phyloP scores from a whole-genome alignment of 257 asterid genomes.

The Solanum appendiculatum region DNA sequence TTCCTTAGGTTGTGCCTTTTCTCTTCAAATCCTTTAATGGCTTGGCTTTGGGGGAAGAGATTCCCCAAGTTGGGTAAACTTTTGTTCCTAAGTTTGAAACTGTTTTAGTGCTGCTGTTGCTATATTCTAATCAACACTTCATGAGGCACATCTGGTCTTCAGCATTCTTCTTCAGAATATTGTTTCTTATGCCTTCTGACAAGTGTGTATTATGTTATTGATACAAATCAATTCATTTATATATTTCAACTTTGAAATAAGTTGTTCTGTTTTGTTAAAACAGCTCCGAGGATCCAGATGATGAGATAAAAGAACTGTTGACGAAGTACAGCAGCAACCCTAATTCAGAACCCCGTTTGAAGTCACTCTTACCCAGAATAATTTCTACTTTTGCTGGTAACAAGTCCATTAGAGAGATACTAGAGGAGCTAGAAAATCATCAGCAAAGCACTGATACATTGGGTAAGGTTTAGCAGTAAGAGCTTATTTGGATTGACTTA shows the following conservation, averaged over 20 bases:
- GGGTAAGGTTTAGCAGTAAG: slow-evolving; percentile 33
- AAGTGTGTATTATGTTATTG: background rate
- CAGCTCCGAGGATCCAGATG: slow-evolving; percentile 76
- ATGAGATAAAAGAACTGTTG: slow-evolving; percentile 49
- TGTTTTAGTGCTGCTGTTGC: background rate
- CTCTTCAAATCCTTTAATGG: background rate
- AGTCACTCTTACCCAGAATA: slow-evolving; percentile 75
- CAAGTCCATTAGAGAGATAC: slow-evolving; percentile 58
- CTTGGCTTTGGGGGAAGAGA: background rate
- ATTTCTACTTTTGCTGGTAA: slow-evolving; percentile 70
- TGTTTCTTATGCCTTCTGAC: background rate
- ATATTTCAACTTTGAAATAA: background rate
- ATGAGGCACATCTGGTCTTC: background rate
- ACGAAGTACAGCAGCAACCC: slow-evolving; percentile 56
- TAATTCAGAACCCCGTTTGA: slow-evolving; percentile 72
- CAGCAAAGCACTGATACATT: slow-evolving; percentile 67
- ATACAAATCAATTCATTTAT: background rate
- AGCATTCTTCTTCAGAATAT: background rate
- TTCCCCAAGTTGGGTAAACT: background rate
- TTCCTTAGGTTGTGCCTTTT: background rate
- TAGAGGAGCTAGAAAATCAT: slow-evolving; percentile 69
- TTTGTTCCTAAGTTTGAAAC: background rate
- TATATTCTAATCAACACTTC: background rate
- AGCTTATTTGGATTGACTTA: background rate
- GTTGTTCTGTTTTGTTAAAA: background rate